Evolutionary conservation across 2,329 filamentous ascomycete genomes (phyloP).

Genomic region (Ophiognomonia clavigignenti-juglandacearum): DNA sequence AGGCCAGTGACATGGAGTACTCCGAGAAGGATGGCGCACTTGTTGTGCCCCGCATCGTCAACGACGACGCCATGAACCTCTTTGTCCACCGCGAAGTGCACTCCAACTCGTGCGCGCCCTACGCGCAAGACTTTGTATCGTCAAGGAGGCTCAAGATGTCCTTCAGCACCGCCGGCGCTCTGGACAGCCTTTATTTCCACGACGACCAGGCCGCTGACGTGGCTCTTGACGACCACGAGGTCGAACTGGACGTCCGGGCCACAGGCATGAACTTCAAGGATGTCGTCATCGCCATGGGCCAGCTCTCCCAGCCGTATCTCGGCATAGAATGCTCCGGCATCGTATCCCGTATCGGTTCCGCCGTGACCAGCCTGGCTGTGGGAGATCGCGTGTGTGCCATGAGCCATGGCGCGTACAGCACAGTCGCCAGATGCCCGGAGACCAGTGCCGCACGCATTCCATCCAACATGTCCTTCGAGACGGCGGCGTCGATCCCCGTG

Average conservation of each 20-base stretch:
- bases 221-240: background rate
- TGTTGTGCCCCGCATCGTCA: constrained; percentile 21
- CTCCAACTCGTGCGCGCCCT: constrained; percentile 15
- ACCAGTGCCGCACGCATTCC: constrained; percentile 10
- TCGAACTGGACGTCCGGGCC: constrained; percentile 4
- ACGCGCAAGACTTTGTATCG: constrained; percentile 19
- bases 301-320: constrained; percentile 19
- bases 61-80: constrained; percentile 21
- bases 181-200: constrained; percentile 11
- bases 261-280: constrained; percentile 10
- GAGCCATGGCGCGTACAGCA: constrained; percentile 1
- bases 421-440: background rate
- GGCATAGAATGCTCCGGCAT: constrained; percentile 24
- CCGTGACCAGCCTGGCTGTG: constrained; percentile 8
- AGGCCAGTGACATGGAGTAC: constrained; percentile 23
- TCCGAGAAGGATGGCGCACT: constrained; percentile 22
- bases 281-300: constrained; percentile 6
- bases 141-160: constrained; percentile 17
- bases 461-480: constrained; percentile 10
- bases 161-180: constrained; percentile 6
- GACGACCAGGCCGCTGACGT: constrained; percentile 1
- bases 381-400: constrained; percentile 12
- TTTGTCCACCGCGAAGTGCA: constrained; percentile 20
- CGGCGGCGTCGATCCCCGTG: constrained; percentile 17
- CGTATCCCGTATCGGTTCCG: constrained; percentile 15